Evolutionary conservation across 1,284 basidiomycete genomes (phyloP), one percentile per base, ranked within the genome.

Genomic region (Pseudozyma hubeiensis): DNA sequence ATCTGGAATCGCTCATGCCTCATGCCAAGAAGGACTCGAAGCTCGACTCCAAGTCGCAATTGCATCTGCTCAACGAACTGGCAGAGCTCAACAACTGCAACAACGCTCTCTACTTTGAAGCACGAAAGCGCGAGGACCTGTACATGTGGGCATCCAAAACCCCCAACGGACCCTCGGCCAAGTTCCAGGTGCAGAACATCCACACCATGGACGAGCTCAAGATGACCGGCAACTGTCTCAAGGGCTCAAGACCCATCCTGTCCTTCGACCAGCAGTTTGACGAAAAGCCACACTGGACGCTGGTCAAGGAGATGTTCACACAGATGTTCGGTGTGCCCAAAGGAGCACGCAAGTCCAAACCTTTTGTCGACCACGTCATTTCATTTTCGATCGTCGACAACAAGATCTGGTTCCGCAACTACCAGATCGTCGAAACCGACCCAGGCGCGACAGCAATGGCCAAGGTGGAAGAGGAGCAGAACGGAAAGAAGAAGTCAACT

Each of bases 191-290:
- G 19, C 94, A 98, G 85, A 99, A 99, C 85, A 89, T 97, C 61
- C 97, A 99, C 85, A 99, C 97, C 43, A 99, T 99, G 97, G 97
- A 99, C 87, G 97, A 99, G 86, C 88, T 99, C 79, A 99, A 99
- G 87, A 93, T 99, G 95, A 97, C 95, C 4, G 97, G 97, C 29
- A 99, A 99, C 85, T 99, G 97, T 85, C 86, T 99, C 77, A 97
- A 97, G 86, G 97, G 97, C 14, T 93, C 92, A 77, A 88, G 97
- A 57, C 96, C 95, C 1, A 87, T 99, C 56, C 87, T 98, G 68
- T 93, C 92, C 81, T 99, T 99, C 85, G 95, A 97, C 86, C 89
- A 91, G 75, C 90, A 88, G 47, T 99, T 99, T 85, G 94, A 98
- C 62, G 89, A 91, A 55, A 90, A 89, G 49, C 93, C 94, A 82